Conservation (phyloP, 2,329 filamentous ascomycete genomes). For the Colletotrichum siamense region DNA sequence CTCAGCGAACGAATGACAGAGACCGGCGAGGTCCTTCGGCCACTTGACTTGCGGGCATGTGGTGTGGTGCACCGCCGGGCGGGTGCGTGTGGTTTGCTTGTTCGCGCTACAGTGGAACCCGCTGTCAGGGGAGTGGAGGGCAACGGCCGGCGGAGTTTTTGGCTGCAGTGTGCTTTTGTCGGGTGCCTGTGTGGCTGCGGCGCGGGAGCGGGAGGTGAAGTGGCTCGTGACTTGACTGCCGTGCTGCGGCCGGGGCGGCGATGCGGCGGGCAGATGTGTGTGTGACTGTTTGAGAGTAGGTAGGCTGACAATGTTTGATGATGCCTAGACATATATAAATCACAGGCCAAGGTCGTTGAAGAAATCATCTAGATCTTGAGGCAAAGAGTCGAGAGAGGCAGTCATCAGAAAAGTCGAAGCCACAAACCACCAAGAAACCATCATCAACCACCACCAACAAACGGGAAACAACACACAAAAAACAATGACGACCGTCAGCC, state of each 20-base stretch:
- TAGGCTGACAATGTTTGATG: neutral
- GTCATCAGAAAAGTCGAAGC: neutral
- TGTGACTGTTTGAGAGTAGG: neutral
- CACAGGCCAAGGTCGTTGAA: accelerated
- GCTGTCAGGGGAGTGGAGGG: slow-evolving; percentile 1
- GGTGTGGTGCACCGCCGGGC: neutral
- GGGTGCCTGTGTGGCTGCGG: neutral
- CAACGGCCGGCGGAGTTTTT: neutral
- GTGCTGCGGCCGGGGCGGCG: neutral
- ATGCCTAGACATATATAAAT: neutral
- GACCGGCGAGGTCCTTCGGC: neutral
- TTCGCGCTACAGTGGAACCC: neutral
- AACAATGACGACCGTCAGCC: slow-evolving; percentile 63
- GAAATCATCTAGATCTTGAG: neutral
- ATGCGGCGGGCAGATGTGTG: neutral
- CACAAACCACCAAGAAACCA: neutral
- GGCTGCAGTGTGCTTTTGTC: neutral
- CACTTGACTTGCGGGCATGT: neutral
- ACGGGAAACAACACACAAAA: neutral
- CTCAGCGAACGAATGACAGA: neutral
- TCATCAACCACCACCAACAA: neutral
- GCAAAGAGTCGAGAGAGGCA: neutral
- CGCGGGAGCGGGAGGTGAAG: neutral
- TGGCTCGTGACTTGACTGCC: neutral
- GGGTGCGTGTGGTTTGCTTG: neutral